Percentiles rank a stretch among this genome's conserved stretches.
These are phyloP conservation scores for Botrytis galanthina DNA, from an alignment of 2,329 filamentous ascomycete species.

Conservation along the genomic window DNA sequence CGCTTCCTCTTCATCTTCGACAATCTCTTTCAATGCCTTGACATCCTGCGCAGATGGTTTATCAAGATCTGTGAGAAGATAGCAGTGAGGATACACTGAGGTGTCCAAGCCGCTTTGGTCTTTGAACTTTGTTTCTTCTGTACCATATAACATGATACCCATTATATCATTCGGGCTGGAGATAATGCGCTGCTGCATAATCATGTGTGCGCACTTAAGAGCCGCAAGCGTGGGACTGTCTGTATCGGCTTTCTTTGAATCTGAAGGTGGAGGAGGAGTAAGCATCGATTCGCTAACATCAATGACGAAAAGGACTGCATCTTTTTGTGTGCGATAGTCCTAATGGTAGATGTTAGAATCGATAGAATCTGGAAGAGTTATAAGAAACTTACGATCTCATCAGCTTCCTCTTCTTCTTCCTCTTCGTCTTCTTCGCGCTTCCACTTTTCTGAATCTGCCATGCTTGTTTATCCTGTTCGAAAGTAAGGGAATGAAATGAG, in stretches of 20 bases:
- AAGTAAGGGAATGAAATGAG: not conserved
- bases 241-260: constrained; percentile 72
- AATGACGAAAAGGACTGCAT: constrained; percentile 97
- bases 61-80: constrained; percentile 84
- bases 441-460: constrained; percentile 31
- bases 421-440: constrained; percentile 63
- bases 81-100: constrained; percentile 82
- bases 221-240: constrained; percentile 81
- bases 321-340: constrained; percentile 89
- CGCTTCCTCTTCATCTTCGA: constrained; percentile 74
- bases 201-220: constrained; percentile 86
- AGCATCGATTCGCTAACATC: constrained; percentile 90
- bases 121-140: constrained; percentile 76
- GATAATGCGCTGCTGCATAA: constrained; percentile 99
- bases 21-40: constrained; percentile 70
- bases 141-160: constrained; percentile 89
- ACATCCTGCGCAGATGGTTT: constrained; percentile 85
- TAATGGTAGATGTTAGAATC: constrained; percentile 38
- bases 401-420: constrained; percentile 65
- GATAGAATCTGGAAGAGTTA: constrained; percentile 19
- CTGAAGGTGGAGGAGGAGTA: constrained; percentile 57
- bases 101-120: constrained; percentile 55
- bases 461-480: constrained; percentile 10
- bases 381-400: constrained; percentile 53
- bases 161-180: constrained; percentile 97